Evolutionary conservation across 2,329 filamentous ascomycete species (phyloP).

Genomic region (Neonectria coccinea): DNA sequence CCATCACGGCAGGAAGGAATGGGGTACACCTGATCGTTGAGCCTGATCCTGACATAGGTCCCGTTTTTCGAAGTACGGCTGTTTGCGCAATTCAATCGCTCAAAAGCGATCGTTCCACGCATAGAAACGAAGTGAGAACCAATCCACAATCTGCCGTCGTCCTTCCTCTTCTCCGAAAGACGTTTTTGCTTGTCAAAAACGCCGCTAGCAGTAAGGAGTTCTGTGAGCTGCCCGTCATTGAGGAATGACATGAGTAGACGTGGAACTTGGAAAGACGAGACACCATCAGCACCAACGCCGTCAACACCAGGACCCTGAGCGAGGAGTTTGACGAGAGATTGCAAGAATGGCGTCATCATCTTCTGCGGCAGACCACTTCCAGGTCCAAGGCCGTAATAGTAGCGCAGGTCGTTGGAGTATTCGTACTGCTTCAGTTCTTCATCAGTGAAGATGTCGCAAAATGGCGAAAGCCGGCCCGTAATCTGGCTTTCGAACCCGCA

Average conservation of each 20-base stretch:
- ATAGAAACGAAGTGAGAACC: slow-evolving; percentile 69
- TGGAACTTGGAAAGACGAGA: slow-evolving; percentile 60
- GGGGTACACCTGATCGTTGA: slow-evolving; percentile 73
- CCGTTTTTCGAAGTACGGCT: slow-evolving; percentile 41
- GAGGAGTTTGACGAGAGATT: slow-evolving; percentile 65
- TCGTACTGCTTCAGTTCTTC: slow-evolving; percentile 73
- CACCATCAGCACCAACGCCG: slow-evolving; percentile 60
- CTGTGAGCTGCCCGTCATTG: slow-evolving; percentile 74
- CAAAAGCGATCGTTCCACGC: slow-evolving; percentile 74
- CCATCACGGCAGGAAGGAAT: slow-evolving; percentile 66
- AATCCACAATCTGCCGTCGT: slow-evolving; percentile 63
- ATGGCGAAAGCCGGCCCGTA: slow-evolving; percentile 69
- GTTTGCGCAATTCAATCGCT: slow-evolving; percentile 66
- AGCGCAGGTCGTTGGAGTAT: slow-evolving; percentile 75
- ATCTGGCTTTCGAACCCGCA: slow-evolving; percentile 80
- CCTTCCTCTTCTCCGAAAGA: slow-evolving; percentile 60
- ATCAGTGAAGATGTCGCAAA: slow-evolving; percentile 71
- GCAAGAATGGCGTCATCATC: slow-evolving; percentile 72
- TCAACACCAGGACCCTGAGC: slow-evolving; percentile 61
- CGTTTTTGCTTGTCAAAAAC: slow-evolving; percentile 68
- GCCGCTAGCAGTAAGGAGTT: slow-evolving; percentile 69
- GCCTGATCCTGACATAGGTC: slow-evolving; percentile 66
- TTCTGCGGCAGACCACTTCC: slow-evolving; percentile 65
- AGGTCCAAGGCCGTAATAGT: slow-evolving; percentile 74
- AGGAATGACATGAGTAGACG: slow-evolving; percentile 71